Evolutionary conservation across 768 basidiomycete genomes (phyloP), one percentile per base, ranked within the genome.

Genomic region (Leccinum uliginosum): DNA sequence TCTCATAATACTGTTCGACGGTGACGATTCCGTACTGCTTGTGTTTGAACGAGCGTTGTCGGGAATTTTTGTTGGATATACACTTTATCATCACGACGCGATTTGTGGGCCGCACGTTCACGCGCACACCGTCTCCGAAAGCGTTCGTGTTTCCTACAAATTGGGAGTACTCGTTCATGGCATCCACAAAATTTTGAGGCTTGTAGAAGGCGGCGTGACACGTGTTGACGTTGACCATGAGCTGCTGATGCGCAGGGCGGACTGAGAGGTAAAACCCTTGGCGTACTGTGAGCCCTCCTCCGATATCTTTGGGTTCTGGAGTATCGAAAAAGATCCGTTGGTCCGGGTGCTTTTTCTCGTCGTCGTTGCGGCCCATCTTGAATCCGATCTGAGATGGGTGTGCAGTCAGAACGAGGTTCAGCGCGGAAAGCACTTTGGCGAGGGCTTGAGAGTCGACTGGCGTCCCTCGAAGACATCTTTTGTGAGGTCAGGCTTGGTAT

Each of bases 41-140:
- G 23, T 74, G 72, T 7, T 78, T 73, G 3, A 88, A 66, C 3
- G 66, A 68, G 65, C 84, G 15, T 51, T 75, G 65, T 12, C 57
- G 65, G 2, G 81, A 70, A 6, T 58, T 76, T 29, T 57, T 19
- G 17, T 74, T 70, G 11, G 78, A 74, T 2, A 87, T 59, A 3
- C 73, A 68, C 65, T 83, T 82, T 64, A 92, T 87, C 65, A 91
- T 78, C 0, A 85, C 83, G 66, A 87, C 87, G 65, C 70, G 81
- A 54, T 87, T 84, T 12, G 81, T 80, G 10, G 89, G 76, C 67
- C 83, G 84, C 2, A 72, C 79, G 2, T 81, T 80, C 62, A 93
- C 75, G 27, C 89, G 76, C 3, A 92, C 78, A 12, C 86, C 82
- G 52, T 75, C 80, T 26, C 80, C 84, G 59, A 90, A 92, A 1